Evolutionary conservation across 2,329 filamentous ascomycete species (phyloP), one percentile per base, ranked within the genome.

Genomic region (Arthroderma sp.): DNA sequence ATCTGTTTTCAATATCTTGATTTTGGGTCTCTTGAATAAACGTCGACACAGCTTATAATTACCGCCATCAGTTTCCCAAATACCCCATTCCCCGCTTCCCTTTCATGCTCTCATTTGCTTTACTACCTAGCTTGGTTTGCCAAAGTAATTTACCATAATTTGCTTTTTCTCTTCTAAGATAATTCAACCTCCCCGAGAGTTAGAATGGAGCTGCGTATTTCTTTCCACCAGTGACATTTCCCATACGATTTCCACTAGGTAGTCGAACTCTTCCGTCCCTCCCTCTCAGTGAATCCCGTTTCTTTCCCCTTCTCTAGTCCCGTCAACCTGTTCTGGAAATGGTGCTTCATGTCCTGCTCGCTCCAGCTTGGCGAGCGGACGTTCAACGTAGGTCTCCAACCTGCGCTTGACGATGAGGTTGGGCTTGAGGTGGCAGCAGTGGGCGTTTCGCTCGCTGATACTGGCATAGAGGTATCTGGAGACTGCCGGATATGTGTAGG

Each of bases 231-330:
- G 15, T 22, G 15, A 22, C 3, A 22, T 22, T 22, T 22, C 15
- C 15, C 15, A 22, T 22, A 22, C 15, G 15, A 22, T 22, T 22
- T 22, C 15, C 15, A 22, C 15, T 22, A 22, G 28, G 42, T 41
- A 34, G 36, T 40, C 6, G 38, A 29, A 3, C 4, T 46, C 10
- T 33, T 8, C 32, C n/a, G 41, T 30, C 15, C 15, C 4, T 44
- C 66, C 5, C 73, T 72, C 49, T 78, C 68, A 0, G 78, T 76
- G 44, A 81, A 82, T 0, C 78, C 78, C 1, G 57, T 69, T 58
- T 64, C 65, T 44, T 69, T 64, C 39, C 74, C 70, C 54, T 72
- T 55, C 50, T 57, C 55, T 38, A 52, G 36, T 31, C 49, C 46
- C 31, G 59, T 48, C 45, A 61, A 44, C 47, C 54, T 65, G 32